Conservation (phyloP, 2,329 filamentous ascomycete species). For the Westerdykella ornata region DNA sequence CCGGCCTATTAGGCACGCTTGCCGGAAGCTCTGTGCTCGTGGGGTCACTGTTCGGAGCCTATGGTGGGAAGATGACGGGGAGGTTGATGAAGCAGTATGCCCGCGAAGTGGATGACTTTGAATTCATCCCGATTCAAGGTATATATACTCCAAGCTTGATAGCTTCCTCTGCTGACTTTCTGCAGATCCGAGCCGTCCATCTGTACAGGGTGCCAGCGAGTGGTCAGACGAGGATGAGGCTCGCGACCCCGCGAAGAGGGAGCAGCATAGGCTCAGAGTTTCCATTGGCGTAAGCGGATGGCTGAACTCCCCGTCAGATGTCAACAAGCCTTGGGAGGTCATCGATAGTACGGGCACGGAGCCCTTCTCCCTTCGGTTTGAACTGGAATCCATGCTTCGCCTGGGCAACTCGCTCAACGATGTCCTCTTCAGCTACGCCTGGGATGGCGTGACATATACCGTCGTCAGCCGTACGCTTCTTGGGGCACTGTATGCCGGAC, state of each 20-base stretch:
- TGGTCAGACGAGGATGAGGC: conserved; percentile 24
- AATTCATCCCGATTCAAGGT: conserved; percentile 66
- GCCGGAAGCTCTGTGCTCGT: conserved; percentile 73
- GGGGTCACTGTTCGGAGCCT: conserved; percentile 81
- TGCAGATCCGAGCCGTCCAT: conserved; percentile 19
- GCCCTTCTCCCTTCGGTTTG: conserved; percentile 75
- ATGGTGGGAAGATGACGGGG: conserved; percentile 71
- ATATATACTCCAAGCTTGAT: neutral
- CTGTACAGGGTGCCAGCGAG: conserved; percentile 14
- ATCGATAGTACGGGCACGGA: conserved; percentile 62
- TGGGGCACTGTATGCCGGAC: conserved; percentile 39
- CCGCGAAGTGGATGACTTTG: conserved; percentile 80
- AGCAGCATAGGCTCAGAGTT: conserved; percentile 53
- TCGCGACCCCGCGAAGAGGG: conserved; percentile 20
- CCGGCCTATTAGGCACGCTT: conserved; percentile 69
- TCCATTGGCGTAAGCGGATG: conserved; percentile 77
- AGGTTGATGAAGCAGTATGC: conserved; percentile 80
- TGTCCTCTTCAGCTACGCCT: conserved; percentile 70
- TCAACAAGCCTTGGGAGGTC: conserved; percentile 67
- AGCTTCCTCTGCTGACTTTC: conserved; percentile 1
- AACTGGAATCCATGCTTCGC: conserved; percentile 66
- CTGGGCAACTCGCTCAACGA: conserved; percentile 70
- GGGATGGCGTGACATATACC: conserved; percentile 63
- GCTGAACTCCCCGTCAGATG: conserved; percentile 63
- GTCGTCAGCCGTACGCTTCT: conserved; percentile 57